Percentiles rank a stretch among this genome's conserved stretches.
phyloP scores from a whole-genome alignment of 2,329 filamentous ascomycete species.

The Ophiostoma australiae region DNA sequence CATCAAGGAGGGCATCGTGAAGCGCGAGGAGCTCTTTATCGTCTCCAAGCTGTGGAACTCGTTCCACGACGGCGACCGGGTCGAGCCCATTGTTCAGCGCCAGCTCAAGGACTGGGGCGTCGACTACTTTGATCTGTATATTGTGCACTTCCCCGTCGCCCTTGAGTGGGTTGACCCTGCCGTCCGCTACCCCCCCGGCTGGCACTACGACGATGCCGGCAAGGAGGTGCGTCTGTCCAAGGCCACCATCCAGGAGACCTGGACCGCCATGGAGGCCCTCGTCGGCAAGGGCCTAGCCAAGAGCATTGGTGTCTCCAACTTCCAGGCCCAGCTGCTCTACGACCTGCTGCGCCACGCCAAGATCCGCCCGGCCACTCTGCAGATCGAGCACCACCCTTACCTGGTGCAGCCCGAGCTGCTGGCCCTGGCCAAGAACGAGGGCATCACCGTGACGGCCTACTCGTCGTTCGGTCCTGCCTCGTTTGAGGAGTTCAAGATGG shows the following conservation, averaged over 20 bases:
- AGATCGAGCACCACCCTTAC: slow-evolving; percentile 86
- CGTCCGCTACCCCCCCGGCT: slow-evolving; percentile 74
- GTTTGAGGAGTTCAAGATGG: slow-evolving; percentile 72
- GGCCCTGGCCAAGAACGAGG: slow-evolving; percentile 62
- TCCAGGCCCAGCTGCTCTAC: slow-evolving; percentile 70
- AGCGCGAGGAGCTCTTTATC: slow-evolving; percentile 83
- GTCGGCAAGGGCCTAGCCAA: slow-evolving; percentile 63
- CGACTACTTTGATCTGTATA: slow-evolving; percentile 86
- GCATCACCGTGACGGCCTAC: slow-evolving; percentile 74
- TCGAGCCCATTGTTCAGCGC: slow-evolving; percentile 68
- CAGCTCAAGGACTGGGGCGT: slow-evolving; percentile 78
- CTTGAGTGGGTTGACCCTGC: slow-evolving; percentile 79
- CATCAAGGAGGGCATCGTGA: slow-evolving; percentile 75
- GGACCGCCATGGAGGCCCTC: slow-evolving; percentile 72
- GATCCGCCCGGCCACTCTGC: slow-evolving; percentile 69
- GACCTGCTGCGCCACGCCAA: slow-evolving; percentile 74
- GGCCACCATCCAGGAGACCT: slow-evolving; percentile 74
- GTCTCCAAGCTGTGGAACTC: slow-evolving; percentile 92
- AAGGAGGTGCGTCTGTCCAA: slow-evolving; percentile 59
- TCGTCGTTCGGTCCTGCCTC: slow-evolving; percentile 75
- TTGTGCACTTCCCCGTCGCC: slow-evolving; percentile 84
- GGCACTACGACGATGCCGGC: slow-evolving; percentile 58
- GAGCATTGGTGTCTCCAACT: slow-evolving; percentile 79
- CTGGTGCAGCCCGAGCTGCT: slow-evolving; percentile 70
- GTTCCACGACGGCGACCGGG: slow-evolving; percentile 76